Evolutionary conservation across 1,284 basidiomycete species (phyloP).

Genomic region (Psilocybe mexicana): DNA sequence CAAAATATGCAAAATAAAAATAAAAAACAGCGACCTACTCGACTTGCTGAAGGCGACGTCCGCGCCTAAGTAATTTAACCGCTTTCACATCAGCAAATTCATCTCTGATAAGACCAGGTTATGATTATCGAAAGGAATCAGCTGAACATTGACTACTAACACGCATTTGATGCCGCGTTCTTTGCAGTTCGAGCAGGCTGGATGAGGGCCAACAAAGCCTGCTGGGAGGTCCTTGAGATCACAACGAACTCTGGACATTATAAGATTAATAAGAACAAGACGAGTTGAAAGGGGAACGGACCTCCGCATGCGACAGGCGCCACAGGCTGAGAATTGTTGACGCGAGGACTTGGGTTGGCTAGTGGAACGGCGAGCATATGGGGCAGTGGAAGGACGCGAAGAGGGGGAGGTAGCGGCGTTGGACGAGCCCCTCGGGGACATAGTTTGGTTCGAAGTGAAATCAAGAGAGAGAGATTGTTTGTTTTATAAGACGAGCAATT

Average conservation of each 20-base stretch:
- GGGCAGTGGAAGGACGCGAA: slow-evolving; percentile 38
- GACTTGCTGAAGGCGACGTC: slow-evolving; percentile 83
- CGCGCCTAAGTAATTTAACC: slow-evolving; percentile 80
- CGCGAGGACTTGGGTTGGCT: slow-evolving; percentile 71
- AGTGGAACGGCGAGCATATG: slow-evolving; percentile 52
- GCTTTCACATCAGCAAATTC: slow-evolving; percentile 88
- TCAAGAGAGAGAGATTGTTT: slow-evolving; percentile 22
- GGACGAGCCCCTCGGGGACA: slow-evolving; percentile 52
- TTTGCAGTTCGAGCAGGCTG: slow-evolving; percentile 83
- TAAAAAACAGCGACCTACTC: slow-evolving; percentile 44
- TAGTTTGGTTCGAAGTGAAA: slow-evolving; percentile 34
- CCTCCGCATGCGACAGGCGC: slow-evolving; percentile 87
- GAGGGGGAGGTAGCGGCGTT: slow-evolving; percentile 27
- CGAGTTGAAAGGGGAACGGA: slow-evolving; percentile 28
- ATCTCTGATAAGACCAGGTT: slow-evolving; percentile 52
- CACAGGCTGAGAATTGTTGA: slow-evolving; percentile 86
- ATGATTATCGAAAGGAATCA: background rate
- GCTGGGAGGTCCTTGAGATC: slow-evolving; percentile 75
- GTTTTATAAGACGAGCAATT: slow-evolving; percentile 33
- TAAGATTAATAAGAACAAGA: slow-evolving; percentile 5
- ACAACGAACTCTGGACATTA: slow-evolving; percentile 64
- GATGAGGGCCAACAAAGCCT: slow-evolving; percentile 47
- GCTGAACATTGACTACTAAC: slow-evolving; percentile 35
- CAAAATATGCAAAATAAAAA: background rate
- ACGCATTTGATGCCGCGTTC: slow-evolving; percentile 84